A percentile compares a stretch with the other conserved stretches of the same genome.
These are phyloP conservation scores for Purpureocillium takamizusanense DNA, from an alignment of 2,329 filamentous ascomycete species.

Conservation along the genomic window DNA sequence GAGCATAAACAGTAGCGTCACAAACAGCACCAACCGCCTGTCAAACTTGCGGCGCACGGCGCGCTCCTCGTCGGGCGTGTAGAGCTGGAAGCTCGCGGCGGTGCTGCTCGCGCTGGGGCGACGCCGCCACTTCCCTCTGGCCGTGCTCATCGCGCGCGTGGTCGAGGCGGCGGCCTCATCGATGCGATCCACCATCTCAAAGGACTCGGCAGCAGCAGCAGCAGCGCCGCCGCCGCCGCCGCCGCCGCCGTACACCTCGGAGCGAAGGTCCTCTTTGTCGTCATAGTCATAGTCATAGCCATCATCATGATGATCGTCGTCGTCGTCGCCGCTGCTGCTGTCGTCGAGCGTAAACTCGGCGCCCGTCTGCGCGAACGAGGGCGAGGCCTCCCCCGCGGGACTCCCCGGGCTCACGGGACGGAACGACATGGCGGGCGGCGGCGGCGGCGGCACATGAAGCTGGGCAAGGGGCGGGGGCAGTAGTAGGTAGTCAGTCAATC, in stretches of 20 bases:
- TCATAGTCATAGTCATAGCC: no score
- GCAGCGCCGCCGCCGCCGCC: no score
- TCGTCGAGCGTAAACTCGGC: conserved; percentile 26
- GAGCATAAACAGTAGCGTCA: conserved; percentile 75
- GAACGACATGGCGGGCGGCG: not conserved
- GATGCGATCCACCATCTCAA: conserved; percentile 22
- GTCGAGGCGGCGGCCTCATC: conserved; percentile 5
- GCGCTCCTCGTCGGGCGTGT: conserved; percentile 60
- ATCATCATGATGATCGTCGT: conserved; percentile 10
- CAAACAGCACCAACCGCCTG: conserved; percentile 65
- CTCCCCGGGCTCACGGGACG: conserved; percentile 10
- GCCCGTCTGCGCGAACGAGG: conserved; percentile 30
- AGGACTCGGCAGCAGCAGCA: no score
- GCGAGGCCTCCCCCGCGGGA: conserved; percentile 16
- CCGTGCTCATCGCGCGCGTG: not conserved
- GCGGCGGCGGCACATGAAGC: conserved; percentile 1
- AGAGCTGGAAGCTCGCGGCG: conserved; percentile 18
- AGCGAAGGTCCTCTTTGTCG: conserved; percentile 17
- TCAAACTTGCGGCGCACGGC: conserved; percentile 69
- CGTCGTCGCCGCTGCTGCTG: conserved; percentile 19
- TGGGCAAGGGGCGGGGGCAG: no score
- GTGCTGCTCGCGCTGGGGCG: conserved; percentile 7
- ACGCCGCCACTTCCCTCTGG: conserved; percentile 11
- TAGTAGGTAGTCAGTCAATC: no score
- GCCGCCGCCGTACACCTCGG: conserved; percentile 18